Base-by-base conservation (phyloP, 2,329 filamentous ascomycete genomes). In the Pseudogymnoascus destructans region DNA sequence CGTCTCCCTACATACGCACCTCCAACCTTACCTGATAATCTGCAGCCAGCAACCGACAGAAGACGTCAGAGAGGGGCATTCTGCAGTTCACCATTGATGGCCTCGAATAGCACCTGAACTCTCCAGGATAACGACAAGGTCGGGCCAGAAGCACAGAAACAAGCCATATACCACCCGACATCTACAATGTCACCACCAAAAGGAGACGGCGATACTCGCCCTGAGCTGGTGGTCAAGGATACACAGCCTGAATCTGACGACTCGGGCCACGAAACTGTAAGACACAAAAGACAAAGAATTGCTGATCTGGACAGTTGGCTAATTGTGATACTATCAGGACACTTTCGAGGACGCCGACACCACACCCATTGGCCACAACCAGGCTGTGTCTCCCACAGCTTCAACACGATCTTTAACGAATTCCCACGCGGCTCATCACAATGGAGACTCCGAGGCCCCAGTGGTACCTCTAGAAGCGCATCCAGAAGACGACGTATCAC, bases 311-410 rank as follows among this genome's bases (percentile, higher is more conserved):
- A 7, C 17, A 6, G 23, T 52, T 49, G 25, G 46, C 46, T 52
- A 30, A 52, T 10, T 52, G 46, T 52, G 8, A 52, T 52, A 52
- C 25, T 52, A 11, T 17, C 69, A 89, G 85, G 85, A 91, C 66
- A 80, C 80, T 13, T 95, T 95, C 67, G 89, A 95, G 73, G 89
- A 95, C 76, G 89, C 88, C 58, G 86, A 88, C 70, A 80, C 64
- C 7, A 59, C 65, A 57, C 58, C 58, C 9, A 61, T 63, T 17
- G 64, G 66, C 55, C 46, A 21, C 19, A 10, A 56, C n/a, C 2
- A 52, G 9, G 25, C 13, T 13, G 9, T n/a, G 9, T 52, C 46
- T 5, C 46, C 46, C 7, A 52, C 46, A 52, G 15, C 46, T 17
- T 52, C 46, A 1, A 52, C 46, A 52, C 46, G 46, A 6, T 52